Evolutionary conservation across 371 early-diverging fungal genomes (phyloP).

Genomic region (Vittaforma corneae): DNA sequence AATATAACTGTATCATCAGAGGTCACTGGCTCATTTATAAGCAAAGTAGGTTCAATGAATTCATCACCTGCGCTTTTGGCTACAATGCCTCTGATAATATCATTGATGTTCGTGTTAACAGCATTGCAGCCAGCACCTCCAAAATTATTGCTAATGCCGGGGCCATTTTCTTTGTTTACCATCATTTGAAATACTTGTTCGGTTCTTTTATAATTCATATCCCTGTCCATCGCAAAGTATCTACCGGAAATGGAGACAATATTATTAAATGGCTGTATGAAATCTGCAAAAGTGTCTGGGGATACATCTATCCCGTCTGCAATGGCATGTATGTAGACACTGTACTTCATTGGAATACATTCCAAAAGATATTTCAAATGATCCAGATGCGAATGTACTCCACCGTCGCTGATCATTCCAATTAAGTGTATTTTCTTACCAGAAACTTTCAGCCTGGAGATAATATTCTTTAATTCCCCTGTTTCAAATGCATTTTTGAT

Average conservation of each 20-base stretch:
- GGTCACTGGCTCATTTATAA: slow-evolving; percentile 61
- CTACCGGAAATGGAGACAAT: slow-evolving; percentile 84
- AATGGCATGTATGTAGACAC: slow-evolving; percentile 83
- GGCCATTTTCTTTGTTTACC: too few relatives aligned
- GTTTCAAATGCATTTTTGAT: slow-evolving; percentile 43
- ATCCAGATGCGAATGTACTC: slow-evolving; percentile 91
- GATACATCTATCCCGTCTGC: slow-evolving; percentile 96
- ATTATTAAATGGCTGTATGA: slow-evolving; percentile 60
- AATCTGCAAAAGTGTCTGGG: slow-evolving; percentile 65
- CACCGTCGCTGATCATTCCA: slow-evolving; percentile 87
- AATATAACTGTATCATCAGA: slow-evolving; percentile 69
- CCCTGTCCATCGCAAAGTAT: slow-evolving; percentile 99
- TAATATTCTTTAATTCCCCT: slow-evolving; percentile 10
- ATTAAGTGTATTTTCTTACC: slow-evolving; percentile 70
- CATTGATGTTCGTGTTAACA: background rate
- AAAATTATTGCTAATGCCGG: slow-evolving; percentile 2
- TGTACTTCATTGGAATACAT: slow-evolving; percentile 72
- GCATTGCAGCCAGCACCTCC: background rate
- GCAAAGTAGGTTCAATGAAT: slow-evolving; percentile 45
- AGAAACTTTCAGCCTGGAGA: slow-evolving; percentile 49
- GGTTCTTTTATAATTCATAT: slow-evolving; percentile 93
- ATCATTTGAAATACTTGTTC: slow-evolving; percentile 78
- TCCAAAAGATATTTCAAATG: slow-evolving; percentile 68
- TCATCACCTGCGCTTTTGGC: slow-evolving; percentile 46
- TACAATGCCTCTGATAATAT: slow-evolving; percentile 2